Base-by-base conservation (phyloP, 306 rosid genomes). In the Purshia tridentata region DNA sequence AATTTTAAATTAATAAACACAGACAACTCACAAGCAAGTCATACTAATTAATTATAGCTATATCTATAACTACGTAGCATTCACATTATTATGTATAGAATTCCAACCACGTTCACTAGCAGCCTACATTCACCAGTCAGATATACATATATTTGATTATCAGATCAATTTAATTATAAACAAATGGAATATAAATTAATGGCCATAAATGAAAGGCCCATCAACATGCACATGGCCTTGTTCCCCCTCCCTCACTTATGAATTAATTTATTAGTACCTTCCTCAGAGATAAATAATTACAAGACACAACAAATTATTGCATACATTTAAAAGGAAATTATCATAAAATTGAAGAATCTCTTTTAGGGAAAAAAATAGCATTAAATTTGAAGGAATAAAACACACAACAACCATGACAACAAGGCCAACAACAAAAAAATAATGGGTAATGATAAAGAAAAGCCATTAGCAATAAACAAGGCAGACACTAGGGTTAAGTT, bases 171-270 rank as follows among this genome's bases (percentile, higher is more conserved):
- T 75, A 11, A 19, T 15, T 10, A 66, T 55, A 78, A 85, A 72
- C 84, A 76, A 85, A 61, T 84, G 70, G 72, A 47, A 78, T 55
- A 44, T 59, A 83, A 81, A 81, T 72, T 78, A 87, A 78, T 71
- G 88, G 88, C 72, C 89, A 82, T 76, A 9, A 86, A 80, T 49
- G 76, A 78, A 70, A 78, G 67, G 82, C 82, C 84, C 88, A 86
- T 87, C 70, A 87, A 84, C 85, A 83, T 73, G 82, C 98, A 93
- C 98, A 89, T 90, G 98, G 87, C 67, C 77, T 2, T 93, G 98
- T 93, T 87, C 98, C 92, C 92, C 84, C 74, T 12, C n/a, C 67
- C 67, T 76, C 74, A 42, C 73, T 75, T 72, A 73, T 70, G 50
- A 23, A 71, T 54, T 77, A 23, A 71, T 54, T 77, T 75, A 18